Conservation (phyloP, 1,284 basidiomycete species). For the Microbotryum scabiosae region DNA sequence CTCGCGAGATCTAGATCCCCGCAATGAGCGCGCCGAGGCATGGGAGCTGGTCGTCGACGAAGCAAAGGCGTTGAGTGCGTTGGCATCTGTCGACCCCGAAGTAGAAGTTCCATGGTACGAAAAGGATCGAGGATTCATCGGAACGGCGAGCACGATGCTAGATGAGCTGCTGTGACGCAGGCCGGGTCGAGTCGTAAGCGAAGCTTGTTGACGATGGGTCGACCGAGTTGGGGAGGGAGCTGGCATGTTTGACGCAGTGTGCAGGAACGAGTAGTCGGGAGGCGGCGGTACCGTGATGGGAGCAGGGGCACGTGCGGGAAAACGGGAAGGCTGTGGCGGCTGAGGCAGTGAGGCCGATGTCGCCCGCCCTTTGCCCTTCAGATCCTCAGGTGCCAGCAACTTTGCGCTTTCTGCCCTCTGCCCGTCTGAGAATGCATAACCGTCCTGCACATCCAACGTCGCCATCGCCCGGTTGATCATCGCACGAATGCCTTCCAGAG, state of each 20-base stretch:
- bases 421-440: slow-evolving; percentile 12
- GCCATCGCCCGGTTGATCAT: slow-evolving; percentile 34
- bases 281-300: slow-evolving; percentile 4
- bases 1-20: slow-evolving; percentile 8
- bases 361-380: slow-evolving; percentile 9
- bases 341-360: not conserved
- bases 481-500: slow-evolving; percentile 34
- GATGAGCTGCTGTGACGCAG: not conserved
- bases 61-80: too few species aligned
- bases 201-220: not conserved
- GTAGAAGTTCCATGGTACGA: slow-evolving; percentile 1
- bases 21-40: not conserved
- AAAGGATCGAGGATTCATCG: slow-evolving; percentile 15
- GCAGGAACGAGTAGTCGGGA: slow-evolving; percentile 1
- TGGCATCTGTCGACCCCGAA: too few species aligned
- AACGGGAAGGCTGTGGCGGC: not conserved
- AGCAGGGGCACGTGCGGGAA: not conserved
- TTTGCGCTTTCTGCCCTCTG: too few species aligned
- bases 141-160: slow-evolving; percentile 8
- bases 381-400: too few species aligned
- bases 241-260: not conserved
- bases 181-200: not conserved
- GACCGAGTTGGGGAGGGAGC: not conserved
- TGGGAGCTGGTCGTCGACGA: too few species aligned
- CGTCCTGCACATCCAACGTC: slow-evolving; percentile 13